A percentile compares a stretch with the other conserved stretches of the same genome.
Evolutionary conservation across 495 filamentous ascomycete genomes (phyloP).

Genomic region (Bombardia bombarda): DNA sequence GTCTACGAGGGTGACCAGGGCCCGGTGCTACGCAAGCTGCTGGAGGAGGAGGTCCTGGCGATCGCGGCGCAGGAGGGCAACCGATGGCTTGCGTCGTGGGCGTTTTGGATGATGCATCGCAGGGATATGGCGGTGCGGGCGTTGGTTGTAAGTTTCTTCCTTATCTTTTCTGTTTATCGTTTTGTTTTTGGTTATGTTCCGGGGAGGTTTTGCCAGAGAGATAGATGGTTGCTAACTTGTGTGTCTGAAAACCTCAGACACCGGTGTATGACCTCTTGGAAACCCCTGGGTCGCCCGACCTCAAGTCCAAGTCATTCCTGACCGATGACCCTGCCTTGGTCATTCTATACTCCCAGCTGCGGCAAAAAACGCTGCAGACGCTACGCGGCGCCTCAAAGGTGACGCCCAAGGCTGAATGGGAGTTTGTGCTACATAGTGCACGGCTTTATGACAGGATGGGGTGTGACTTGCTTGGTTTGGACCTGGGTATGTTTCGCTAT

Average conservation of each 20-base stretch:
- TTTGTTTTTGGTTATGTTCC: not conserved
- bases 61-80: constrained; percentile 75
- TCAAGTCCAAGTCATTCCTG: constrained; percentile 69
- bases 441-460: constrained; percentile 91
- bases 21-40: constrained; percentile 59
- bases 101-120: constrained; percentile 84
- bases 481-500: constrained; percentile 44
- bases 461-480: constrained; percentile 85
- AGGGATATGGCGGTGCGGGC: constrained; percentile 79
- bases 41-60: constrained; percentile 73
- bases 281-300: constrained; percentile 48
- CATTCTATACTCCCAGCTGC: constrained; percentile 77
- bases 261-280: constrained; percentile 66
- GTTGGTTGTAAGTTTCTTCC: constrained; percentile 49
- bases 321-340: constrained; percentile 86
- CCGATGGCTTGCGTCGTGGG: constrained; percentile 93
- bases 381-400: constrained; percentile 76
- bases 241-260: constrained; percentile 37
- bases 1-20: constrained; percentile 85
- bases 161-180: not conserved
- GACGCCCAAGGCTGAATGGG: constrained; percentile 74
- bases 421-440: constrained; percentile 83
- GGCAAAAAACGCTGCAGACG: constrained; percentile 79
- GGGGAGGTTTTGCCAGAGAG: no score
- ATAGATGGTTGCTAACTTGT: constrained; percentile 15